Evolutionary conservation across 345 rosid species (phyloP).

Genomic region (Lagerstroemia speciosa): DNA sequence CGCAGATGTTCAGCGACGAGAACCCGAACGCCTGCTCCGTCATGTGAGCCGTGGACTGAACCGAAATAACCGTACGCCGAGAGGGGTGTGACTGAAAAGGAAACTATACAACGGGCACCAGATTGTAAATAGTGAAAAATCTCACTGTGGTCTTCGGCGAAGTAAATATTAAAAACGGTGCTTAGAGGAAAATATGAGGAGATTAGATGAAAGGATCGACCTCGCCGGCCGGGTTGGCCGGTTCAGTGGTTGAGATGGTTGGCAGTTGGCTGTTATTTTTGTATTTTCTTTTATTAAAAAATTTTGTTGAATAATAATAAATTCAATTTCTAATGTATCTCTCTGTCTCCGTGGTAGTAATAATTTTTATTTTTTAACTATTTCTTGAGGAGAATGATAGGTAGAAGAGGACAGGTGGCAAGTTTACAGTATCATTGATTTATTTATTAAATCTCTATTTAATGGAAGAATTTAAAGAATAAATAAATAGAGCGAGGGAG

Average conservation of each 20-base stretch:
- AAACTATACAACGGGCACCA: neutral
- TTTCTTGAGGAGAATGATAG: too few species aligned
- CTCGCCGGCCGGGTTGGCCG: conserved; percentile 1
- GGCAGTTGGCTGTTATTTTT: neutral
- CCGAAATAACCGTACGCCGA: neutral
- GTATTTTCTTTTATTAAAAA: neutral
- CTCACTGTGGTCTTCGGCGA: neutral
- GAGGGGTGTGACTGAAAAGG: neutral
- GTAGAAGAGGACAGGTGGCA: too few species aligned
- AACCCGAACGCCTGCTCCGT: conserved; percentile 14
- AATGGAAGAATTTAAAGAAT: too few species aligned
- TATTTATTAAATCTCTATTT: too few species aligned
- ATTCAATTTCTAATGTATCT: neutral
- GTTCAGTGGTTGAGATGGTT: conserved; percentile 3
- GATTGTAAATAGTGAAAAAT: neutral
- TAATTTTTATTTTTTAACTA: too few species aligned
- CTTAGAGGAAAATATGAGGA: neutral
- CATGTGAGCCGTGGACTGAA: conserved; percentile 5
- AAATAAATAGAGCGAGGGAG: too few species aligned
- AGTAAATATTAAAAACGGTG: neutral
- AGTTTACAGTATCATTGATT: too few species aligned
- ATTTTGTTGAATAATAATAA: neutral
- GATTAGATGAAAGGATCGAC: neutral
- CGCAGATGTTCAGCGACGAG: conserved; percentile 16
- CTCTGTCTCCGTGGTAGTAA: neutral